Percentiles rank a stretch among this genome's conserved stretches.
Evolutionary conservation across 1,139 yeast species (phyloP).

Genomic region (Petasospora rhodanensis): DNA sequence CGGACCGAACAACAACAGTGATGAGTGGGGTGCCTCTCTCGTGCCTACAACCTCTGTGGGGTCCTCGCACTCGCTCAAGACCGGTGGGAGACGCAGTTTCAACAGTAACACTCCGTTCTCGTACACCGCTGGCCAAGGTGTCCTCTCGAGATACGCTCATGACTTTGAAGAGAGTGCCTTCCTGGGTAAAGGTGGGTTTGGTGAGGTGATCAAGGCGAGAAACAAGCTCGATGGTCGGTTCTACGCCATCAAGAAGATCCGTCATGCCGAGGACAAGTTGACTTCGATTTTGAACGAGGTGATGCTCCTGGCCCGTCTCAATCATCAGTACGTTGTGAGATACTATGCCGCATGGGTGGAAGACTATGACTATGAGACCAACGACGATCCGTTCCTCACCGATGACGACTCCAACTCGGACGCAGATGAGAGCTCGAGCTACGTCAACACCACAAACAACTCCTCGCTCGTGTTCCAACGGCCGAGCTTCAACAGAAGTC

Average conservation of each 20-base stretch:
- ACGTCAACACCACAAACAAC: conserved; percentile 2
- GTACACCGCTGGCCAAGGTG: conserved; percentile 24
- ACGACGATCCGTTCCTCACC: conserved; percentile 26
- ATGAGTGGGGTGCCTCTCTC: conserved; percentile 15
- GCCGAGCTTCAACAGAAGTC: conserved; percentile 27
- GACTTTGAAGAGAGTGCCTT: conserved; percentile 94
- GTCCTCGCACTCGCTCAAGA: conserved; percentile 25
- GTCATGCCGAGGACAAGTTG: conserved; percentile 74
- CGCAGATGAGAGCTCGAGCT: conserved; percentile 11
- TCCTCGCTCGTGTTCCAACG: conserved; percentile 10
- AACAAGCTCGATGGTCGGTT: conserved; percentile 90
- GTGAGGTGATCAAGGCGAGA: conserved; percentile 94
- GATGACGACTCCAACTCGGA: conserved; percentile 26
- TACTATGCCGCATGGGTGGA: conserved; percentile 98
- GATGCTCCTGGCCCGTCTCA: conserved; percentile 81
- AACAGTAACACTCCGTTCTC: conserved; percentile 34
- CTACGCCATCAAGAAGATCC: conserved; percentile 89
- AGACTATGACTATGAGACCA: conserved; percentile 34
- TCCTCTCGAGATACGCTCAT: conserved; percentile 54
- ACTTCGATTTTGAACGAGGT: conserved; percentile 87
- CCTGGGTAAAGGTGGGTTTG: conserved; percentile 95
- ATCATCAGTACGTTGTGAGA: conserved; percentile 92
- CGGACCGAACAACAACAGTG: too few relatives aligned
- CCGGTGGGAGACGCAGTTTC: conserved; percentile 37
- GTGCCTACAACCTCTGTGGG: conserved; percentile 19